Percentiles rank a stretch among this genome's conserved stretches.
Conservation (phyloP, 1,284 basidiomycete genomes). For the Malassezia furfur region DNA sequence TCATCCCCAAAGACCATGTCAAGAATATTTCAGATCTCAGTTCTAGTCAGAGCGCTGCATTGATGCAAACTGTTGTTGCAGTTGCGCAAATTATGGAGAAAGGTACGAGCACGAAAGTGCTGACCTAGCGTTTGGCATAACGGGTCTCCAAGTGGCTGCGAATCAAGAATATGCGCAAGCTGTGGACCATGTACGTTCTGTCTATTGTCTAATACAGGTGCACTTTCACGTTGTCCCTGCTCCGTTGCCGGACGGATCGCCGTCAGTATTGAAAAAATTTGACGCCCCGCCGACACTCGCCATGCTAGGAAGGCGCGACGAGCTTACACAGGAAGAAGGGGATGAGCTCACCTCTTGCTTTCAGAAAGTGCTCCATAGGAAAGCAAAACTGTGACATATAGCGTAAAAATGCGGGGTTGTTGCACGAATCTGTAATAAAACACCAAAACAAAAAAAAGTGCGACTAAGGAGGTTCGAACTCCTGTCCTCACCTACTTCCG, state of each 20-base stretch:
- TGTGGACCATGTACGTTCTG: constrained; percentile 13
- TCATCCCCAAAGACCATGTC: constrained; percentile 11
- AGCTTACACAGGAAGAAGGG: constrained; percentile 10
- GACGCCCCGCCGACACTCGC: neutral
- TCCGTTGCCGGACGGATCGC: neutral
- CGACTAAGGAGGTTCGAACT: constrained; percentile 22
- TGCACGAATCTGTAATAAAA: no score
- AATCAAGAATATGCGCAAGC: constrained; percentile 17
- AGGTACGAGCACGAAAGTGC: constrained; percentile 1
- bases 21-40: neutral
- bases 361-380: neutral
- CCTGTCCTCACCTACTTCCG: constrained; percentile 21
- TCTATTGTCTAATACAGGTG: constrained; percentile 1
- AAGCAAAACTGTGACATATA: constrained; percentile 3
- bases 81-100: constrained; percentile 14
- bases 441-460: constrained; percentile 17
- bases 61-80: constrained; percentile 4
- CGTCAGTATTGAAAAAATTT: constrained; percentile 4
- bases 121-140: constrained; percentile 2
- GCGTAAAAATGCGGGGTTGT: neutral
- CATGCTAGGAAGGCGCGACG: constrained; percentile 6
- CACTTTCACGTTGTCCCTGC: constrained; percentile 18
- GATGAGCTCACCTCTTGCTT: neutral
- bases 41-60: neutral
- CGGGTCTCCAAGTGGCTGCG: constrained; percentile 11